phyloP scores from a whole-genome alignment of 2,329 filamentous ascomycete species.

The Zopfia rhizophila region DNA sequence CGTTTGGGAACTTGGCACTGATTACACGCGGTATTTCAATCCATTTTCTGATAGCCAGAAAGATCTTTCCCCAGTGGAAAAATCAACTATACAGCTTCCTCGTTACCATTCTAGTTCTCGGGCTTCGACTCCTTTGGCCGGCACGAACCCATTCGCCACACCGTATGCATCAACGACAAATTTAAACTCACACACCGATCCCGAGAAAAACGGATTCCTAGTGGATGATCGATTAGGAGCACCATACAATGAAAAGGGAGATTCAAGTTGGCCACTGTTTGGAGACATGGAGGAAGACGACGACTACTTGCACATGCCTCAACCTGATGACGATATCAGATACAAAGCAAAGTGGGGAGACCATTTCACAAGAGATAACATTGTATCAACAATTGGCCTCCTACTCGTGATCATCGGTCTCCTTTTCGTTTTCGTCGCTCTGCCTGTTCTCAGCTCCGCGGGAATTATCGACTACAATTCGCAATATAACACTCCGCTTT shows the following conservation, averaged over 20 bases:
- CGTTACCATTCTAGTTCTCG: slow-evolving; percentile 20
- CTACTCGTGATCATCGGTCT: slow-evolving; percentile 60
- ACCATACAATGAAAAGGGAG: slow-evolving; percentile 55
- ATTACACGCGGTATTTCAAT: slow-evolving; percentile 50
- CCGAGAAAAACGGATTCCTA: slow-evolving; percentile 49
- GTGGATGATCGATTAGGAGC: slow-evolving; percentile 60
- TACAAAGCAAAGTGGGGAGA: slow-evolving; percentile 57
- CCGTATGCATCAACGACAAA: slow-evolving; percentile 41
- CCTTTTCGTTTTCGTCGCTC: slow-evolving; percentile 60
- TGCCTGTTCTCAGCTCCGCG: slow-evolving; percentile 61
- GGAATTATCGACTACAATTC: slow-evolving; percentile 54
- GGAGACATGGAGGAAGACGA: slow-evolving; percentile 63
- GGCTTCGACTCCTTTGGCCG: slow-evolving; percentile 20
- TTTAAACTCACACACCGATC: slow-evolving; percentile 27
- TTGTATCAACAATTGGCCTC: slow-evolving; percentile 56
- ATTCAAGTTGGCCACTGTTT: slow-evolving; percentile 58
- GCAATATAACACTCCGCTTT: slow-evolving; percentile 51
- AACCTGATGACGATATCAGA: slow-evolving; percentile 59
- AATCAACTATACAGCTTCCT: slow-evolving; percentile 11
- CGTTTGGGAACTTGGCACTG: slow-evolving; percentile 42
- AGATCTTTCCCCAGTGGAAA: slow-evolving; percentile 30
- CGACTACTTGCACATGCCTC: slow-evolving; percentile 65
- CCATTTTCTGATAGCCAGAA: slow-evolving; percentile 40
- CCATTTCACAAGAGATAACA: slow-evolving; percentile 56
- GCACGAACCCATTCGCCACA: slow-evolving; percentile 39